Conservation (phyloP, 2,329 filamentous ascomycete species). For the Cadophora gregata region DNA sequence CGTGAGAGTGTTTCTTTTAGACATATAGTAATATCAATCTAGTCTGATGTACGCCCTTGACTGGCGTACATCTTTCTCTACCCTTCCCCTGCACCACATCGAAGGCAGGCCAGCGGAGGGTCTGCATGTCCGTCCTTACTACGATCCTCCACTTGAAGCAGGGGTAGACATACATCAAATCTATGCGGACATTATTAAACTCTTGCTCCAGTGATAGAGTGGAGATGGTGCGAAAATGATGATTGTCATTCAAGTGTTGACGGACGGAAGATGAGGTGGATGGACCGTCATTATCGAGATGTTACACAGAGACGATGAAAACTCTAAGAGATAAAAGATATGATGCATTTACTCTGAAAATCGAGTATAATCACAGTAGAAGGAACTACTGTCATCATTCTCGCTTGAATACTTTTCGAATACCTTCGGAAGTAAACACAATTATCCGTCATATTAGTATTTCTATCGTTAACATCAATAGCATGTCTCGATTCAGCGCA, state of each 20-base stretch:
- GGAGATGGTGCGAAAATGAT: not conserved
- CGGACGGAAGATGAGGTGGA: not conserved
- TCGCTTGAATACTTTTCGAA: not conserved
- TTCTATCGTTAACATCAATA: not conserved
- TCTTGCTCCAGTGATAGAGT: too few relatives aligned
- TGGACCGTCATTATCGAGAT: not conserved
- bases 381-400: too few relatives aligned
- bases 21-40: too few relatives aligned
- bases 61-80: too few relatives aligned
- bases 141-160: too few relatives aligned
- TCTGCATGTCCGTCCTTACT: too few relatives aligned
- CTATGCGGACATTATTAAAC: too few relatives aligned
- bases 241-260: not conserved
- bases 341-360: not conserved
- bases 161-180: too few relatives aligned
- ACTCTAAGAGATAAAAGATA: not conserved
- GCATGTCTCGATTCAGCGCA: slow-evolving; percentile 16
- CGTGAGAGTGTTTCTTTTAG: too few relatives aligned
- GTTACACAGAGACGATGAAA: not conserved
- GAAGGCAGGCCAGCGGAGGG: too few relatives aligned
- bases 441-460: not conserved
- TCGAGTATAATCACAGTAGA: not conserved
- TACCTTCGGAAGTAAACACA: not conserved
- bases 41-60: too few relatives aligned
- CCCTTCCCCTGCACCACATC: too few relatives aligned